Conservation (phyloP, 805 yeast species). For the Komagataella populi region DNA sequence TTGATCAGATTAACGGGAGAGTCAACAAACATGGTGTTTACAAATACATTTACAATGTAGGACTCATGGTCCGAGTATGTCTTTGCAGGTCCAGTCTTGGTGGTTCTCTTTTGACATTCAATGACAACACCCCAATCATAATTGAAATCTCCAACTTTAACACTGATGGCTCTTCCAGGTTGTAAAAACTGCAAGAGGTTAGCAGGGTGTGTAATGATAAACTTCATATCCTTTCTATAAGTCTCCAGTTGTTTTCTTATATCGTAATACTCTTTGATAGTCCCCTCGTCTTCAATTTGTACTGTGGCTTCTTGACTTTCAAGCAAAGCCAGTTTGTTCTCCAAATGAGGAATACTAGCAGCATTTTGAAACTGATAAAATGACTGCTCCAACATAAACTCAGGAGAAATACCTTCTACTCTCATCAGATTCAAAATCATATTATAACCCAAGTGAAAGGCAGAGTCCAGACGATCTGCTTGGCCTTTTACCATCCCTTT, state of each 20-base stretch:
- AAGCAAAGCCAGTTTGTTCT: conserved; percentile 44
- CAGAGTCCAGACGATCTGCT: conserved; percentile 94
- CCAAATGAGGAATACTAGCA: conserved; percentile 78
- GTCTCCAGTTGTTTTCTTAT: conserved; percentile 54
- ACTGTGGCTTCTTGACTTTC: conserved; percentile 33
- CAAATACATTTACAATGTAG: conserved; percentile 75
- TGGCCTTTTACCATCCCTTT: conserved; percentile 99
- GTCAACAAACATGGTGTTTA: conserved; percentile 64
- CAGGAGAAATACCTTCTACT: conserved; percentile 97
- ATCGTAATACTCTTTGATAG: conserved; percentile 74
- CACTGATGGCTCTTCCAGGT: conserved; percentile 73
- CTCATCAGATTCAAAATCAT: conserved; percentile 94
- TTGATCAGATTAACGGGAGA: conserved; percentile 76
- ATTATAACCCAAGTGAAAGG: conserved; percentile 93
- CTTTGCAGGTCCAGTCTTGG: conserved; percentile 43
- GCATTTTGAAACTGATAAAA: conserved; percentile 94
- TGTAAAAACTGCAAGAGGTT: conserved; percentile 74
- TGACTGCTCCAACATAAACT: conserved; percentile 88
- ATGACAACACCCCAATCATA: conserved; percentile 97
- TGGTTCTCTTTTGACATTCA: conserved; percentile 56
- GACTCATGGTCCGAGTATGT: conserved; percentile 76
- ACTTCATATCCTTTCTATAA: conserved; percentile 66
- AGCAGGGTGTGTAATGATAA: conserved; percentile 84
- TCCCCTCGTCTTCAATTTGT: conserved; percentile 58
- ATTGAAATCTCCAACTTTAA: conserved; percentile 45